Evolutionary conservation across 176 grass and related monocot genomes (phyloP).

Genomic region (Cymbopogon citratus): DNA sequence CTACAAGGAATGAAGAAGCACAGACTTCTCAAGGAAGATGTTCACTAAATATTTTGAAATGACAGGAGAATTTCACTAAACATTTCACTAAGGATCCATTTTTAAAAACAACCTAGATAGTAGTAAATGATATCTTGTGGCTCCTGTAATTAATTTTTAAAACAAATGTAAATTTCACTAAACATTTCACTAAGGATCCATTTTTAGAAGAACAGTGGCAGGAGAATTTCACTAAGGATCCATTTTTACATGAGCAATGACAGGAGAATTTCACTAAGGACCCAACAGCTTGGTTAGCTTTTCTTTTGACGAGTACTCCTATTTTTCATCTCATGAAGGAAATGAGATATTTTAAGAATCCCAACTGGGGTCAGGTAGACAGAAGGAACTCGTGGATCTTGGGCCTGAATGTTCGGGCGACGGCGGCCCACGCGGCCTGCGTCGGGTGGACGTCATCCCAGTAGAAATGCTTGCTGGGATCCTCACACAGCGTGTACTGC

Average conservation of each 20-base stretch:
- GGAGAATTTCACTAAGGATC: neutral
- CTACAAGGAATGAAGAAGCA: constrained; percentile 91
- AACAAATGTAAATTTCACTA: neutral
- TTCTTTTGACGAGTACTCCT: neutral
- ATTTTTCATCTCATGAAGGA: neutral
- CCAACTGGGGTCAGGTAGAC: neutral
- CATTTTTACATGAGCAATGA: neutral
- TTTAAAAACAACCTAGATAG: no score
- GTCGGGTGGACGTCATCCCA: constrained; percentile 90
- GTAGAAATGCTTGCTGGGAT: constrained; percentile 48
- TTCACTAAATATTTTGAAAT: no score
- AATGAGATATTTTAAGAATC: neutral
- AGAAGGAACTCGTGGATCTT: constrained; percentile 36
- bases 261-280: neutral
- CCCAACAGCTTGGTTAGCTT: neutral
- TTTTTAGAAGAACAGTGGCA: neutral
- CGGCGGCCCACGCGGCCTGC: constrained; percentile 75
- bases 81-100: no score
- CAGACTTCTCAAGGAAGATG: constrained; percentile 69
- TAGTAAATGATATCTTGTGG: no score
- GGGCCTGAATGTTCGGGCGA: constrained; percentile 33
- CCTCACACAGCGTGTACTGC: constrained; percentile 48
- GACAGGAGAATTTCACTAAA: no score
- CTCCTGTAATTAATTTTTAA: no score
- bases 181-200: no score